These are phyloP conservation scores for Gastroboletus turbinatus DNA, from an alignment of 1,284 basidiomycete species.

Conservation along the genomic window DNA sequence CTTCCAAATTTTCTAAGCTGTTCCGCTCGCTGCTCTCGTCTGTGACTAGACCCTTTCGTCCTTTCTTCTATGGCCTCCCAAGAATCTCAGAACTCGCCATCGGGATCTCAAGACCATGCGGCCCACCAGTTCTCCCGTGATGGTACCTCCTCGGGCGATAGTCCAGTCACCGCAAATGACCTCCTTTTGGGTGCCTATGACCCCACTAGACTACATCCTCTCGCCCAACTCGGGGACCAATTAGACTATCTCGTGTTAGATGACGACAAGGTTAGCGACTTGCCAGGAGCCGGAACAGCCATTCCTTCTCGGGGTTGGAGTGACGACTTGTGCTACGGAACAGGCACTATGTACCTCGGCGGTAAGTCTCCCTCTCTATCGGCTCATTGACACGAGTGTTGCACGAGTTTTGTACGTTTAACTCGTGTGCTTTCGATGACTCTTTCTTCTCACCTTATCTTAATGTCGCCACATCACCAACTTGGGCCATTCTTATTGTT, in stretches of 20 bases:
- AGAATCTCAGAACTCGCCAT: conserved; percentile 23
- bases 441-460: conserved; percentile 66
- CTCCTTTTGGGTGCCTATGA: conserved; percentile 84
- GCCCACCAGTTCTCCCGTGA: conserved; percentile 52
- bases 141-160: conserved; percentile 41
- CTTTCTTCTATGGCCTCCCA: conserved; percentile 31
- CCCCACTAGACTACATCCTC: conserved; percentile 86
- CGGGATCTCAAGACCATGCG: conserved; percentile 41
- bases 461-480: conserved; percentile 45
- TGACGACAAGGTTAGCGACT: conserved; percentile 87
- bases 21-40: conserved; percentile 17
- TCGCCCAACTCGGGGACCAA: conserved; percentile 86
- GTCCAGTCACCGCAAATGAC: conserved; percentile 76
- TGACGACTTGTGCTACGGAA: conserved; percentile 99
- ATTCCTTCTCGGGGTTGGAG: conserved; percentile 96
- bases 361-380: conserved; percentile 75
- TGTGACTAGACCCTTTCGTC: conserved; percentile 14
- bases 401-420: conserved; percentile 50
- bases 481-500: conserved; percentile 71
- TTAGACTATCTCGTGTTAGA: conserved; percentile 92
- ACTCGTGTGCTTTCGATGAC: conserved; percentile 40
- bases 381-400: conserved; percentile 45
- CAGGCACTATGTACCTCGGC: conserved; percentile 96
- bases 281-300: conserved; percentile 84
- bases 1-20: conserved; percentile 31